These are phyloP conservation scores for Rubia tinctorum DNA, from an alignment of 305 asterid species.

Conservation along the genomic window DNA sequence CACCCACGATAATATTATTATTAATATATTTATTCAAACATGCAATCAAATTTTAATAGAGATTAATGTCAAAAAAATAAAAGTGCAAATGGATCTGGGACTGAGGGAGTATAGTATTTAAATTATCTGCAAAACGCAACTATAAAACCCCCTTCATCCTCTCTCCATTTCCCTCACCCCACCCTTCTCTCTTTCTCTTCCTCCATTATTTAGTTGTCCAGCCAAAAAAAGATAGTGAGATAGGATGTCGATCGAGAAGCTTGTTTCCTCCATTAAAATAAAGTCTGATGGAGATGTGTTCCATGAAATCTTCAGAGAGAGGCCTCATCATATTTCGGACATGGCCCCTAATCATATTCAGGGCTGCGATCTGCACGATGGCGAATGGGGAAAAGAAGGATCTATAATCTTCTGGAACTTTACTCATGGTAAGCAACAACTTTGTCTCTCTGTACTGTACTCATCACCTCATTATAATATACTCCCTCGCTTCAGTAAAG, in stretches of 20 bases:
- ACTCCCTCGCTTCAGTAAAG: no score
- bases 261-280: slow-evolving; percentile 13
- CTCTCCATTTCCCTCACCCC: background rate
- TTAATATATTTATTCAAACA: no score
- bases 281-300: slow-evolving; percentile 21
- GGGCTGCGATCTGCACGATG: slow-evolving; percentile 18
- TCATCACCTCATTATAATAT: no score
- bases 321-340: slow-evolving; percentile 17
- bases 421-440: slow-evolving; percentile 13
- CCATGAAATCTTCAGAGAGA: slow-evolving; percentile 22
- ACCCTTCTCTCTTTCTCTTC: background rate
- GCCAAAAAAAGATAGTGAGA: background rate
- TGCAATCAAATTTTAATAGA: no score
- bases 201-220: background rate
- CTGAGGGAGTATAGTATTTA: background rate
- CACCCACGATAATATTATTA: no score
- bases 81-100: no score
- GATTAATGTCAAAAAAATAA: no score
- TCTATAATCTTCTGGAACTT: slow-evolving; percentile 16
- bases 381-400: slow-evolving; percentile 21
- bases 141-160: background rate
- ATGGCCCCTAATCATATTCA: slow-evolving; percentile 20
- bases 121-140: background rate
- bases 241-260: slow-evolving; percentile 5
- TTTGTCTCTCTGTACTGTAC: no score